A percentile compares a stretch with the other conserved stretches of the same genome.
Conservation (phyloP, 148 eudicot species). For the Polygonum maritimum region DNA sequence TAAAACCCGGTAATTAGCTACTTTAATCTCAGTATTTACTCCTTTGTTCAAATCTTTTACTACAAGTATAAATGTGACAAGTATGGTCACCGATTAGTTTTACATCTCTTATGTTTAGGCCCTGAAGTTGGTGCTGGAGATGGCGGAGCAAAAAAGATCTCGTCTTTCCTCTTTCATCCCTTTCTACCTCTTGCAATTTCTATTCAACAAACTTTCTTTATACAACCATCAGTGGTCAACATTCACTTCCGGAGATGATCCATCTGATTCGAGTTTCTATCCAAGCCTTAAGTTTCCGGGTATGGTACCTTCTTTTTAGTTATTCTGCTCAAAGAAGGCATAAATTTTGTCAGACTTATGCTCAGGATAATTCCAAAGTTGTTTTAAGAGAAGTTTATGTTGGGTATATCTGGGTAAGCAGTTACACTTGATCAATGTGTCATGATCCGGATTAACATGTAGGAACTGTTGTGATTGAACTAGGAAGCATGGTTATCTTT, state of each 20-base stretch:
- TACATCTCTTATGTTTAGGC: slow-evolving; percentile 30
- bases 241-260: slow-evolving; percentile 81
- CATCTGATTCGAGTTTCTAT: neutral
- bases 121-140: slow-evolving; percentile 78
- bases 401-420: neutral
- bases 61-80: neutral
- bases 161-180: slow-evolving; percentile 86
- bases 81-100: neutral
- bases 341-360: slow-evolving; percentile 2
- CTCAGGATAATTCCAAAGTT: neutral
- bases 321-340: neutral
- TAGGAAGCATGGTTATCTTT: neutral
- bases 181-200: slow-evolving; percentile 79
- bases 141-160: slow-evolving; percentile 66
- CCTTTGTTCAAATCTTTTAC: neutral
- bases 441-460: neutral
- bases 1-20: slow-evolving; percentile 61
- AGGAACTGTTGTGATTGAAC: neutral
- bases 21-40: neutral
- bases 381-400: neutral
- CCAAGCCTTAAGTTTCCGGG: neutral
- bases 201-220: slow-evolving; percentile 71
- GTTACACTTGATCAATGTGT: slow-evolving; percentile 2
- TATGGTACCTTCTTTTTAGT: neutral
- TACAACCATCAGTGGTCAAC: slow-evolving; percentile 85